Conservation (phyloP, 352 stramenopile species). For the Globisporangium echinulatum region DNA sequence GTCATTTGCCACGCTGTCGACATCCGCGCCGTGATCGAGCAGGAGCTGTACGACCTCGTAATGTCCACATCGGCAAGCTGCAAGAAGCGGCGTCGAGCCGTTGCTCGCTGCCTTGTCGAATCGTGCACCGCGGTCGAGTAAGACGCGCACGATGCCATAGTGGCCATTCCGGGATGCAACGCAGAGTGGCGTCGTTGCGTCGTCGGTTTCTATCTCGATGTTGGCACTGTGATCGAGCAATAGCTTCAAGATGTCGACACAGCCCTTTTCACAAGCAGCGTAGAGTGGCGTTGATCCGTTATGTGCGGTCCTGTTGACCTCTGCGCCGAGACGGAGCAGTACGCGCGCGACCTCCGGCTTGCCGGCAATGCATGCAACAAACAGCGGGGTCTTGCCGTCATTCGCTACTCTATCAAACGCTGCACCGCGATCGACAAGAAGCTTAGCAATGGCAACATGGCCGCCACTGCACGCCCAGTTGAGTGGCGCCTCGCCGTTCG, state of each 20-base stretch:
- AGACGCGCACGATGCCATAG: no score
- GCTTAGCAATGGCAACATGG: neutral
- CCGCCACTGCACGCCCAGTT: neutral
- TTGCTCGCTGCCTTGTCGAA: no score
- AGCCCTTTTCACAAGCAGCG: no score
- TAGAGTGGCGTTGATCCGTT: neutral
- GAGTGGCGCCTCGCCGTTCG: neutral
- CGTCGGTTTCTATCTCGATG: neutral
- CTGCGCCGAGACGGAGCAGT: neutral
- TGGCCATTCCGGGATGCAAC: no score
- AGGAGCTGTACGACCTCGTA: no score
- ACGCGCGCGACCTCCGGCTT: neutral
- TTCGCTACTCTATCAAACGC: neutral
- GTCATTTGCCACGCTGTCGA: neutral
- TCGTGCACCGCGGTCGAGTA: no score
- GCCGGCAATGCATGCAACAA: neutral
- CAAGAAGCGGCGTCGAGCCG: no score
- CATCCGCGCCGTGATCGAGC: no score
- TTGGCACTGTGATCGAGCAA: neutral
- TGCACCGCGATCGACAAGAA: neutral
- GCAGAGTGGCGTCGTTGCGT: no score
- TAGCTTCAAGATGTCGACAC: neutral
- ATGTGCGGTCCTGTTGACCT: neutral
- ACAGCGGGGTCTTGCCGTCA: neutral
- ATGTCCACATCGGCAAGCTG: no score